These are phyloP conservation scores for Paramecium pentaurelia DNA, from an alignment of 73 alveolate species.

Conservation along the genomic window DNA sequence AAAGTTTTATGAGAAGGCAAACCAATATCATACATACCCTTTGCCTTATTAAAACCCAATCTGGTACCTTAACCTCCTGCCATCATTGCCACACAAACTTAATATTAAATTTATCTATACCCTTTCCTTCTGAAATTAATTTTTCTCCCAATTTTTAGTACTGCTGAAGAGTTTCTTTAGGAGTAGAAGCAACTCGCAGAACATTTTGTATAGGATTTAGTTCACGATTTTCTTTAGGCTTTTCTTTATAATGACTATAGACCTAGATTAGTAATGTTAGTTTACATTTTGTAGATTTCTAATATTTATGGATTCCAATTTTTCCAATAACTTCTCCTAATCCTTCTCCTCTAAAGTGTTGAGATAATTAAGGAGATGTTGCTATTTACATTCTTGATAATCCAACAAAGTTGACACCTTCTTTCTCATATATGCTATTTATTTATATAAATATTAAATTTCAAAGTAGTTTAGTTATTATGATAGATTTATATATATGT, in stretches of 20 bases:
- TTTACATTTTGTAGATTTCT: background rate
- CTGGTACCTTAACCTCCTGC: slow-evolving; percentile 97
- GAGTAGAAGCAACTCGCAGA: background rate
- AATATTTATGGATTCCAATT: background rate
- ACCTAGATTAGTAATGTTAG: background rate
- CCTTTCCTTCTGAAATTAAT: slow-evolving; percentile 10
- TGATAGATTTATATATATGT: background rate
- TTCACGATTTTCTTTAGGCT: background rate
- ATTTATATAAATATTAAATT: background rate
- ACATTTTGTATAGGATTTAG: background rate
- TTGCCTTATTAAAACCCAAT: slow-evolving; percentile 85
- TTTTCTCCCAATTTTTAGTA: background rate
- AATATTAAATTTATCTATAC: background rate
- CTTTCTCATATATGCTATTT: background rate
- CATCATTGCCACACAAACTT: slow-evolving; percentile 57
- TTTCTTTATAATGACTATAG: background rate
- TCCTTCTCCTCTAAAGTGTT: background rate
- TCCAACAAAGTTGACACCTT: background rate
- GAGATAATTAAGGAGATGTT: background rate
- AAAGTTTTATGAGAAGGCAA: slow-evolving; percentile 83
- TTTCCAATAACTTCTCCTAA: background rate
- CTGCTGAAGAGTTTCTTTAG: background rate
- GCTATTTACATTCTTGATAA: background rate
- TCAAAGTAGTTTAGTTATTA: background rate
- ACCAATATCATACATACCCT: slow-evolving; percentile 91